phyloP scores from a whole-genome alignment of 306 rosid genomes.

The Abrus pulchellus region DNA sequence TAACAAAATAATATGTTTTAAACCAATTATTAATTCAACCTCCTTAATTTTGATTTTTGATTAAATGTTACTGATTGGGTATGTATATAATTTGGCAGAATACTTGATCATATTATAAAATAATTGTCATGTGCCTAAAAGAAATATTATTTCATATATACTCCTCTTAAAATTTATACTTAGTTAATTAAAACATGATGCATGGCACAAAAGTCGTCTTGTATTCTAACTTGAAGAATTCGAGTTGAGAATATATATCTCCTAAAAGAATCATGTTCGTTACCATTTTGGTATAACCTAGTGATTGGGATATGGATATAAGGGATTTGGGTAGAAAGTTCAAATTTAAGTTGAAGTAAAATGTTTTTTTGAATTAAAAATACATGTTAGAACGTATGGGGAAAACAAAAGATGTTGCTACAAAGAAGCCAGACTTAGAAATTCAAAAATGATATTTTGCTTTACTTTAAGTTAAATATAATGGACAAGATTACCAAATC shows the following conservation, averaged over 20 bases:
- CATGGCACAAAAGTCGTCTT: not conserved
- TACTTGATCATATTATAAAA: not conserved
- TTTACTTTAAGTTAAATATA: not conserved
- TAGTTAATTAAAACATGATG: not conserved
- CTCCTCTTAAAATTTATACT: no score
- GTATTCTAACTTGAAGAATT: not conserved
- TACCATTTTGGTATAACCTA: not conserved
- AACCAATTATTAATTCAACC: not conserved
- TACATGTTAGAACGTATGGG: not conserved
- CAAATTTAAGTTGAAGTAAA: no score
- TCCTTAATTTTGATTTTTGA: not conserved
- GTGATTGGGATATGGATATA: conserved; percentile 2
- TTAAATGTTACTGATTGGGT: no score
- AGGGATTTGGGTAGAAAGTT: not conserved
- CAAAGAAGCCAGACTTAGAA: not conserved
- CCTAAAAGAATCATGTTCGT: not conserved
- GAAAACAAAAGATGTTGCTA: not conserved
- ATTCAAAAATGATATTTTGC: not conserved
- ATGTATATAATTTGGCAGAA: not conserved
- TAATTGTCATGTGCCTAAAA: not conserved
- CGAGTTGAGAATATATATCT: not conserved
- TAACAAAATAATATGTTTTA: not conserved
- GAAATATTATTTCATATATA: not conserved
- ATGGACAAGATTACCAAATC: not conserved
- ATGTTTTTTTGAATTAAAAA: not conserved